Percentiles rank a stretch among this genome's conserved stretches.
These are phyloP conservation scores for Diaporthe sp. DNA, from an alignment of 2,329 filamentous ascomycete genomes.

Conservation along the genomic window DNA sequence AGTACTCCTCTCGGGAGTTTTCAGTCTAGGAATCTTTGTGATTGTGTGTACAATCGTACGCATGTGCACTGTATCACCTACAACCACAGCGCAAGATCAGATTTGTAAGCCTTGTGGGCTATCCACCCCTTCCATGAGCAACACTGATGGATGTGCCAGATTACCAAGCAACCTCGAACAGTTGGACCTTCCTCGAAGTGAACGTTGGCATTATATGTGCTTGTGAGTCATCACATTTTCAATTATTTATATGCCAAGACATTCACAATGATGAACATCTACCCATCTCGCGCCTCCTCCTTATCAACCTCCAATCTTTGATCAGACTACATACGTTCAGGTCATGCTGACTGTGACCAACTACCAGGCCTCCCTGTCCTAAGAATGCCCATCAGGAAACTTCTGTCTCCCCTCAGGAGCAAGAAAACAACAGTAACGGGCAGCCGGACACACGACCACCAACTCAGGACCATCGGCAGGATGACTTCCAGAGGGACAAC, in stretches of 20 bases:
- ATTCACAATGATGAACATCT: too few relatives aligned
- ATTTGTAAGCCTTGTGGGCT: background rate
- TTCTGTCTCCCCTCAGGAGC: background rate
- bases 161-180: constrained; percentile 43
- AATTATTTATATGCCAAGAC: too few relatives aligned
- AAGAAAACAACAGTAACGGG: constrained; percentile 8
- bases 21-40: constrained; percentile 13
- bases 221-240: constrained; percentile 28
- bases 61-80: constrained; percentile 1
- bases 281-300: too few relatives aligned
- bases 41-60: constrained; percentile 14
- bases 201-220: constrained; percentile 43
- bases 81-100: constrained; percentile 17
- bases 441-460: constrained; percentile 3
- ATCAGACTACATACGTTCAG: background rate
- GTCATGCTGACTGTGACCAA: background rate
- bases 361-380: constrained; percentile 1
- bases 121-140: too few relatives aligned
- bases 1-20: constrained; percentile 4
- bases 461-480: constrained; percentile 14
- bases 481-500: background rate
- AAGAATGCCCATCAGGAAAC: background rate
- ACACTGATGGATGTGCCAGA: constrained; percentile 18
- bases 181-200: constrained; percentile 43
- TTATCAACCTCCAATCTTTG: too few relatives aligned